Evolutionary conservation across 306 rosid genomes (phyloP), one percentile per base, ranked within the genome.

Genomic region (Cicer pinnatifidum): DNA sequence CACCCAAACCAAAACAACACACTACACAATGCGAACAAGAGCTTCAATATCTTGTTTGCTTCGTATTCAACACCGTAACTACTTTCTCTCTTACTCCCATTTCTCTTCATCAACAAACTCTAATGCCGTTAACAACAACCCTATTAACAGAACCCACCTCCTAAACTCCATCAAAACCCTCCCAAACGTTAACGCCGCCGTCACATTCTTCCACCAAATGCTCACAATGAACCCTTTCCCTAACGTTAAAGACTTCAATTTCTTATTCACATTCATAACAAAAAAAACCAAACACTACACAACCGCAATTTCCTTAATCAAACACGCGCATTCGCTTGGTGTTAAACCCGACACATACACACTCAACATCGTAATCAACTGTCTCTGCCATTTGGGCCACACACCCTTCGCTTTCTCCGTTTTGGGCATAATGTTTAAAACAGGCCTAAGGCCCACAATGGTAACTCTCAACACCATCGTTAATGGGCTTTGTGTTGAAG

Each of bases 131-230:
- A 50, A 8, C 10, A 45, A 28, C 35, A 28, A 28, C 35, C 35
- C 35, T 28, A 28, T 28, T 3, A 28, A 1, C 63, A 10, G 75
- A 69, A 51, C 44, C 62, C 44, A 68, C 0, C 52, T 77, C 63
- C 20, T 77, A 10, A 47, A 77, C 6, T 54, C 70, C 5, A 71
- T 81, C 4, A 59, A 59, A 8, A 71, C 37, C 47, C 66, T 81
- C 41, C 1, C 67, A 23, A 58, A 46, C 33, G 33, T 75, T 45
- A 63, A 67, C n/a, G 20, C 76, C 23, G 80, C 83, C 8, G 15
- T 76, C 11, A n/a, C 63, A n/a, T n/a, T 79, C 54, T 82, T 83
- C 63, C 50, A 63, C 65, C 23, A 43, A 60, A 81, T 86, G 85
- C 72, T 81, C 70, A 23, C 59, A 0, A n/a, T 65, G 9, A 19